Evolutionary conservation across 805 yeast species (phyloP), one percentile per base, ranked within the genome.

Genomic region (Blastobotrys americana): DNA sequence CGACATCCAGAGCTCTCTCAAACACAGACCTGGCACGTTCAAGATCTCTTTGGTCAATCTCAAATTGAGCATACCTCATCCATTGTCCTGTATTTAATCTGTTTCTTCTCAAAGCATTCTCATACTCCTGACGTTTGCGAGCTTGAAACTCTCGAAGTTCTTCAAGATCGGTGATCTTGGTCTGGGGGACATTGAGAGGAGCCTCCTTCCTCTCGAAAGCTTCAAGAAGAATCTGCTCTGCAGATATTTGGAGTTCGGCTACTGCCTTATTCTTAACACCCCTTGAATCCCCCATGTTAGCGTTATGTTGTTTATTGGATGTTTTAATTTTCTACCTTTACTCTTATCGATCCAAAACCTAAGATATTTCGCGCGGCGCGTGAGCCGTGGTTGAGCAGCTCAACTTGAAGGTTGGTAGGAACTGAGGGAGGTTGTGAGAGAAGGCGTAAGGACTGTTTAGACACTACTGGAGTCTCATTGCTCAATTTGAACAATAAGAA

Each of bases 61-160:
- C 98, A 76, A 88, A 86, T 47, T 74, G 76, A 0, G 96, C 97
- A 61, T 90, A 93, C 45, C 96, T 70, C 59, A 86, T 72, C 96
- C 97, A 93, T 59, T 88, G 95, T 1, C 86, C 82, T 56, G 76
- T 71, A 56, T 87, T 88, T 28, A 82, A 74, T 47, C 95, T 68
- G 59, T 90, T 90, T 53, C 93, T 74, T 54, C 93, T 77, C 43
- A 93, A 65, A n/a, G 89, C 94, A 52, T 80, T 80, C 64, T 93
- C 97, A 59, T 71, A 90, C 53, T 85, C 96, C 27, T 75, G 73
- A 48, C 98, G 68, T 54, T 84, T 86, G 20, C 88, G 68, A 20
- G 82, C 72, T 59, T 87, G 96, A 47, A 66, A 73, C 52, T 86
- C 90, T 38, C 74, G 71, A 15, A 85, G 71, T 64, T 90, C 97